Base-by-base conservation (phyloP, 2,329 filamentous ascomycete species). In the Microsporum canis region DNA sequence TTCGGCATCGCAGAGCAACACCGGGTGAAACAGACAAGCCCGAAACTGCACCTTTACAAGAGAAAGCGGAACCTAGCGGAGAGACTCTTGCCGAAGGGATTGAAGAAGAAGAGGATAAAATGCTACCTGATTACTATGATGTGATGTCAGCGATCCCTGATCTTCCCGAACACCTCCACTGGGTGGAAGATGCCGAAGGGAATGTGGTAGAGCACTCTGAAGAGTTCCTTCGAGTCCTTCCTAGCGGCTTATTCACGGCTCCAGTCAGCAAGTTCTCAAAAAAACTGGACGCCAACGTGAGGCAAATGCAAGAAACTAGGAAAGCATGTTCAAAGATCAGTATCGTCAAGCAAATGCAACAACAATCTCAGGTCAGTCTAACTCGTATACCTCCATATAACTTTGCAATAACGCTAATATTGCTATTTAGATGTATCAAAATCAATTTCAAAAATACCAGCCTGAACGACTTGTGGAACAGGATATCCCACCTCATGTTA, bases 321-420 rank as follows among this genome's bases (percentile, higher is more conserved):
- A 97, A 96, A 71, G 82, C 99, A 34, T 95, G 91, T 69, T 91
- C 91, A 8, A 99, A 97, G 76, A 96, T 99, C 71, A 87, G 89
- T 57, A 90, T 99, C 64, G 94, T 99, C 72, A 99, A 97, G 78
- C 94, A 99, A 77, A 99, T 99, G 94, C 94, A 99, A 76, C 84
- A 97, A 60, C 94, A 99, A 73, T 89, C 91, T 58, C 94, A 96
- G 82, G 89, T 90, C 83, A 71, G 78, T 69, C 57, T 34, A 43
- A 5, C 12, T 5, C 57, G 39, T 5, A 34, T 62, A 53, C 1
- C 36, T 14, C 8, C 5, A 33, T 34, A 17, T 6, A 62, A 36
- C 36, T 51, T n/a, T 39, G n/a, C 49, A 49, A 34, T 65, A 45
- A 68, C 70, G 31, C 60, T 64, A 55, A 55, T 38, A 2, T 53